Evolutionary conservation across 352 stramenopile genomes (phyloP).

Genomic region (Globisporangium mamillatum): DNA sequence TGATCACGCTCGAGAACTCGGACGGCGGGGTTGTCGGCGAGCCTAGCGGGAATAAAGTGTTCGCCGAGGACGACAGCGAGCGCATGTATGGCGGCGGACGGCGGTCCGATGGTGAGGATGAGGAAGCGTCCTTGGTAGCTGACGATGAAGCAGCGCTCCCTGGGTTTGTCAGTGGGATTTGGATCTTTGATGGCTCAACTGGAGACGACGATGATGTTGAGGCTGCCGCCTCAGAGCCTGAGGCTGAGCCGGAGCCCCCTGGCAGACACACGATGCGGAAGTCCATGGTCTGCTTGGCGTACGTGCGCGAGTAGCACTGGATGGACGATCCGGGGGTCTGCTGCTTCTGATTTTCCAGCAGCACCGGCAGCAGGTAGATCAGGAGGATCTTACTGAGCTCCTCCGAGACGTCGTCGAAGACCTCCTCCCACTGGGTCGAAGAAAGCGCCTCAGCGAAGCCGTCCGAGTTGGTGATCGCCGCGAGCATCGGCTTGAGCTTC

Average conservation of each 20-base stretch:
- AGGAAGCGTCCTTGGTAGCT: neutral
- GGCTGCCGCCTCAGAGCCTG: no score
- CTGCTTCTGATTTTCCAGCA: constrained; percentile 34
- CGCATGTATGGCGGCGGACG: constrained; percentile 6
- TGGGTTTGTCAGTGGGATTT: neutral
- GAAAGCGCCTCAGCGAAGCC: constrained; percentile 12
- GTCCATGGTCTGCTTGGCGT: constrained; percentile 60
- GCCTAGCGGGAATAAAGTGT: constrained; percentile 1
- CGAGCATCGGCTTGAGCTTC: constrained; percentile 48
- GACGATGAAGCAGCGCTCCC: neutral
- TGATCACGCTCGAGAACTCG: constrained; percentile 14
- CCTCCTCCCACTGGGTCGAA: constrained; percentile 27
- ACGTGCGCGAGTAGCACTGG: constrained; percentile 56
- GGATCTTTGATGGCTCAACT: neutral
- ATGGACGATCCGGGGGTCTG: constrained; percentile 22
- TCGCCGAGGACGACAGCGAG: constrained; percentile 19
- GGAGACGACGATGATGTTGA: neutral
- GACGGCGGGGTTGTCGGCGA: neutral
- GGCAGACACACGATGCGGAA: constrained; percentile 39
- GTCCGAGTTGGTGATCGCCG: constrained; percentile 22
- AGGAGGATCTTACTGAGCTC: constrained; percentile 57
- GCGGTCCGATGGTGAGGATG: constrained; percentile 2
- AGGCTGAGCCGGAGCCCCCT: neutral
- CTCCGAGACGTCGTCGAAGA: constrained; percentile 49
- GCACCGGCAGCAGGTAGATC: constrained; percentile 48